Conservation (phyloP, 345 rosid species). For the Mercurialis annua region DNA sequence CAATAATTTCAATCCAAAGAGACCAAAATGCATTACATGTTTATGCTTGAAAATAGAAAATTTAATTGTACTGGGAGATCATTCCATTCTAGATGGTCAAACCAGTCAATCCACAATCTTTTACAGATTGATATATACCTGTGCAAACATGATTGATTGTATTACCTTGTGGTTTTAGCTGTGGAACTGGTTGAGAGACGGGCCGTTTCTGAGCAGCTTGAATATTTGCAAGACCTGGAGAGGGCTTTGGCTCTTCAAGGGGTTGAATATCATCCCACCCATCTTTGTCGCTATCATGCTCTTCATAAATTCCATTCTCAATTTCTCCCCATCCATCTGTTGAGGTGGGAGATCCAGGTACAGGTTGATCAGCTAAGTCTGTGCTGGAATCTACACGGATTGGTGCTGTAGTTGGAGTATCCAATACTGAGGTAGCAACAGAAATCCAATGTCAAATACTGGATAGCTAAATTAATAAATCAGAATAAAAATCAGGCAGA, state of each 20-base stretch:
- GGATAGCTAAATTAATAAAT: slow-evolving; percentile 7
- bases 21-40: neutral
- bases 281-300: slow-evolving; percentile 73
- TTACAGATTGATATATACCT: neutral
- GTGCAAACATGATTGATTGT: neutral
- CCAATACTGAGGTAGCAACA: slow-evolving; percentile 40
- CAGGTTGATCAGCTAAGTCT: slow-evolving; percentile 70
- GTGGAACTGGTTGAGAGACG: slow-evolving; percentile 51
- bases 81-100: neutral
- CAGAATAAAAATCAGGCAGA: neutral
- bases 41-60: neutral
- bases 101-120: neutral
- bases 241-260: slow-evolving; percentile 77
- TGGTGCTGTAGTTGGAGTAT: slow-evolving; percentile 50
- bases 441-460: slow-evolving; percentile 20
- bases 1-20: neutral
- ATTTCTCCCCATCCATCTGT: slow-evolving; percentile 99
- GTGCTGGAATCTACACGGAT: slow-evolving; percentile 53
- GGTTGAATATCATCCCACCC: slow-evolving; percentile 99
- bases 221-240: slow-evolving; percentile 72
- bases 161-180: slow-evolving; percentile 69
- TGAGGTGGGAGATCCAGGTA: slow-evolving; percentile 81
- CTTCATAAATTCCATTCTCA: slow-evolving; percentile 76
- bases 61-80: neutral
- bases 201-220: slow-evolving; percentile 96